Base-by-base conservation (phyloP, 139 green algal species). In the Chlamydomonas asymmetrica region DNA sequence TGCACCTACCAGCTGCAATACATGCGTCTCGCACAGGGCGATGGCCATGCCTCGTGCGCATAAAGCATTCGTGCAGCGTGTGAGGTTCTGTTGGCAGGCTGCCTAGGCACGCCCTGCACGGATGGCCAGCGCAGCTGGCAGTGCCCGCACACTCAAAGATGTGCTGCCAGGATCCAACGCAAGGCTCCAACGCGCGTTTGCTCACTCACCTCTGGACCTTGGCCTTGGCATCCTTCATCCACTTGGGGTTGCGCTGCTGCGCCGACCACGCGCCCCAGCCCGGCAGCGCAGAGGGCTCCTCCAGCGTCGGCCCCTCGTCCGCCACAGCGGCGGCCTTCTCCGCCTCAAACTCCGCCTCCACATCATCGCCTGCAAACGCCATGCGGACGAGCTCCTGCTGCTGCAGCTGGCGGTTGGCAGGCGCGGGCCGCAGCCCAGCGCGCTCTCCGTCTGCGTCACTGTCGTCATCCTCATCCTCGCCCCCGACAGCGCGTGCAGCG, bases 331-430 rank as follows among this genome's bases (percentile, higher is more conserved):
- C 84, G 27, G 73, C 83, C 85, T 99, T 99, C 8, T 89, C 88
- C 32, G 80, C 86, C 22, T 80, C 90, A 89, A 99, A 99, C 49
- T 97, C 93, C 7, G 88, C 88, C 50, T 87, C 86, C 22, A 98
- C 95, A 82, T 98, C 96, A 72, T 99, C 96, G 0, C 87, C 92
- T 0, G 94, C 93, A 89, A 97, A 97, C 0, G 93, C 38, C 38
- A 45, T 52, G 10, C 45, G 66, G 27, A 59, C 39, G 31, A 37
- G 71, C 65, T 63, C 60, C 4, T 52, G 32, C 40, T 70, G 61
- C 13, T 35, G 64, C 65, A n/a, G 70, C 37, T 35, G 35, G 41
- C 22, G n/a, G n/a, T n/a, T n/a, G n/a, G n/a, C 22, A 0, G 48
- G 13, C 37, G 54, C 54, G 5, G 69, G 45, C 37, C 23, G 66